Evolutionary conservation across 495 filamentous ascomycete genomes (phyloP).

Genomic region (Aspergillus ellipticus): DNA sequence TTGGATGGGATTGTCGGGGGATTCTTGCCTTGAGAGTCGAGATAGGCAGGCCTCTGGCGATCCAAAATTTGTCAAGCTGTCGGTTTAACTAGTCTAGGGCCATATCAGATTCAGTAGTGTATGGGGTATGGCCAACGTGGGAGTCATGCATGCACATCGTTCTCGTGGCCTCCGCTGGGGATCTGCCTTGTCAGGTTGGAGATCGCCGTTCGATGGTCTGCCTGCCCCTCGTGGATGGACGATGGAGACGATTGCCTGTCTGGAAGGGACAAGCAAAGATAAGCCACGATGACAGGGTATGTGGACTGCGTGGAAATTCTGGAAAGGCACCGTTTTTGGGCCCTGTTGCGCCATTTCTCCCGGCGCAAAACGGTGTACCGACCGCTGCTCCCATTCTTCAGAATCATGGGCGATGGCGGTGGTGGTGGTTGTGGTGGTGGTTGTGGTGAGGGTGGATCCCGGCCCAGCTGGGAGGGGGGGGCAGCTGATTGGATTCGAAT

Average conservation of each 20-base stretch:
- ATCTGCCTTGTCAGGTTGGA: conserved; percentile 1
- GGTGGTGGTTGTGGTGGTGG: background rate
- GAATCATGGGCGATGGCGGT: too few species aligned
- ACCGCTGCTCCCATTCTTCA: background rate
- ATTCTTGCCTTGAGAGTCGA: background rate
- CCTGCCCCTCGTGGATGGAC: too few species aligned
- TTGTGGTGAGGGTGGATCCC: background rate
- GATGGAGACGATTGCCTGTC: background rate
- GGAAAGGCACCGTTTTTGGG: background rate
- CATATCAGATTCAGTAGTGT: background rate
- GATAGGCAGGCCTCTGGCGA: background rate
- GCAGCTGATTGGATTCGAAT: background rate
- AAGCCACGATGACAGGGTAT: background rate
- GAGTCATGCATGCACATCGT: background rate
- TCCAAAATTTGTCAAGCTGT: conserved; percentile 1
- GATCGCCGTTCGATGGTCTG: background rate
- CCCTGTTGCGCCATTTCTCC: background rate
- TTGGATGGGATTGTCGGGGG: background rate
- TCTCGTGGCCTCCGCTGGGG: background rate
- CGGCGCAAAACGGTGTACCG: too few species aligned
- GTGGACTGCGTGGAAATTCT: background rate
- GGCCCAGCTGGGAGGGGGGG: background rate
- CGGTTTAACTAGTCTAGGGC: background rate
- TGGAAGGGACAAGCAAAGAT: background rate
- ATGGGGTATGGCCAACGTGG: conserved; percentile 1